These are phyloP conservation scores for Lactarius sp. DNA, from an alignment of 768 basidiomycete genomes.

Conservation along the genomic window DNA sequence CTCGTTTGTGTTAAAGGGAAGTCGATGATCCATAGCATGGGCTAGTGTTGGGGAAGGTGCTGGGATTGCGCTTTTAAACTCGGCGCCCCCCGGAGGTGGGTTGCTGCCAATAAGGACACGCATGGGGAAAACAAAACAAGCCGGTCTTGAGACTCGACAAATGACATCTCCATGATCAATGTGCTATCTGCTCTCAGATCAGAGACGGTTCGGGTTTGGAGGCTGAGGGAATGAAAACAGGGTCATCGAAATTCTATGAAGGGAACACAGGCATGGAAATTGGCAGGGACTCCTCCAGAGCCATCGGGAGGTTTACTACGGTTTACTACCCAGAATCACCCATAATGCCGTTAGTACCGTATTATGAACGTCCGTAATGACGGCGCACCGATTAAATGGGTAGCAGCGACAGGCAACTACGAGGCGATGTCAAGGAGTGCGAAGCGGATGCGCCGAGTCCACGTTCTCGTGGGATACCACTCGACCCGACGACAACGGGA, in stretches of 20 bases:
- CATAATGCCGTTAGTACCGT: neutral
- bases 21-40: neutral
- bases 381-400: constrained; percentile 3
- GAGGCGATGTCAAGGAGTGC: neutral
- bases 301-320: constrained; percentile 8
- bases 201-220: neutral
- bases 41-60: neutral
- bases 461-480: neutral
- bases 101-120: neutral
- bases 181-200: neutral
- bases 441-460: constrained; percentile 11
- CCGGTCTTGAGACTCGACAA: neutral
- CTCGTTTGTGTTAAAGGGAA: neutral
- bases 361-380: constrained; percentile 2
- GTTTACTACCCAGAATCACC: neutral
- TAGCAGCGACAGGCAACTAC: neutral
- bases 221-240: neutral
- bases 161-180: neutral
- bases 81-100: neutral
- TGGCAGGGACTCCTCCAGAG: neutral
- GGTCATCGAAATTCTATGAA: neutral
- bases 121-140: neutral
- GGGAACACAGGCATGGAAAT: neutral
- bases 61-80: neutral
- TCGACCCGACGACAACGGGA: constrained; percentile 14